These are phyloP conservation scores for Microcos paniculata DNA, from an alignment of 345 rosid genomes.

Conservation along the genomic window DNA sequence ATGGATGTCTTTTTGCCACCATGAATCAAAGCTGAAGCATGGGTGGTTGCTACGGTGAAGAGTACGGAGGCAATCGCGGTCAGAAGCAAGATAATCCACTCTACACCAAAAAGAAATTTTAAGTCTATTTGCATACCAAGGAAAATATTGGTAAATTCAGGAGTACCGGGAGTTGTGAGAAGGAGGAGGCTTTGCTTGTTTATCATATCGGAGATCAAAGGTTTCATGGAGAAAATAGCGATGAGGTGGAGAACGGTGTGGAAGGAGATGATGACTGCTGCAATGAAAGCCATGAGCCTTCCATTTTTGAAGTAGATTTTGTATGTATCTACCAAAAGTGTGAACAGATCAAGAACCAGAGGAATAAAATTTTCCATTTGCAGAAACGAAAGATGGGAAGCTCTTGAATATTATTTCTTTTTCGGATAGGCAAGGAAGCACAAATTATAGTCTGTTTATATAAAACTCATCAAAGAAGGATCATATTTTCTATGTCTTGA, in stretches of 20 bases:
- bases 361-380: neutral
- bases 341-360: neutral
- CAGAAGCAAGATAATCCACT: conserved; percentile 20
- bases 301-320: conserved; percentile 30
- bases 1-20: conserved; percentile 24
- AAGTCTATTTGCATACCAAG: neutral
- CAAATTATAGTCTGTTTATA: too few species aligned
- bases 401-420: too few species aligned
- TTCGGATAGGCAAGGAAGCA: too few species aligned
- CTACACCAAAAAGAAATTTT: conserved; percentile 11
- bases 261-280: conserved; percentile 22
- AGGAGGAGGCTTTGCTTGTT: conserved; percentile 8
- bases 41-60: conserved; percentile 29
- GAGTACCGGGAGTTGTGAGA: conserved; percentile 15
- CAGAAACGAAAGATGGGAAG: too few species aligned
- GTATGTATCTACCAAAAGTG: conserved; percentile 26
- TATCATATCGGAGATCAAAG: neutral
- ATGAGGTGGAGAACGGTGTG: conserved; percentile 20
- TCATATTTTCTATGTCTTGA: too few species aligned
- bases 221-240: conserved; percentile 23
- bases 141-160: conserved; percentile 21
- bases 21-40: conserved; percentile 34
- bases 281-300: conserved; percentile 25
- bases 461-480: too few species aligned
- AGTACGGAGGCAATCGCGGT: conserved; percentile 23